phyloP scores from a whole-genome alignment of 106 monocot species.

The Xerophyta viscosa region DNA sequence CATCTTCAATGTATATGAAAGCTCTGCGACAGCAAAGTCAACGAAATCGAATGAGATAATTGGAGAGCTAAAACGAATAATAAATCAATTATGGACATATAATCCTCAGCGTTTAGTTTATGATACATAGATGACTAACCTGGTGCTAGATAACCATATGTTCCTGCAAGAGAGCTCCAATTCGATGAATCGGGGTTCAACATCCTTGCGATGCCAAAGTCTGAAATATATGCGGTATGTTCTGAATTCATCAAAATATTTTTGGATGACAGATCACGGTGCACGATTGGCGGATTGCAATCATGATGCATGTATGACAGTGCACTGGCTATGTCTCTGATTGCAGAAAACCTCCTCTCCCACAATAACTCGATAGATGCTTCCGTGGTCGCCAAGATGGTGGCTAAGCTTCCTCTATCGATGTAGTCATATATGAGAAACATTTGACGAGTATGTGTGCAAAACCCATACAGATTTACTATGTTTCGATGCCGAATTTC shows the following conservation, averaged over 20 bases:
- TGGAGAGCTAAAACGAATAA: no score
- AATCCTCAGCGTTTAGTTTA: no score
- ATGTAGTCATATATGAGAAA: constrained; percentile 24
- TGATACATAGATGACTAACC: constrained; percentile 4
- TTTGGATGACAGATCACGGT: constrained; percentile 11
- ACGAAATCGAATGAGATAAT: no score
- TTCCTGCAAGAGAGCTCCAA: constrained; percentile 15
- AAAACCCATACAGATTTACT: constrained; percentile 27
- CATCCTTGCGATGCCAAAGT: constrained; percentile 15
- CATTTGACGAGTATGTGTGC: constrained; percentile 4
- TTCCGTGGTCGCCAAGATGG: neutral
- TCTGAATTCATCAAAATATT: constrained; percentile 11
- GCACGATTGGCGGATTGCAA: constrained; percentile 2
- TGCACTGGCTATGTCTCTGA: constrained; percentile 16
- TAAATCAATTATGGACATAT: no score
- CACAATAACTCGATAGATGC: constrained; percentile 4
- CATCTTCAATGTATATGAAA: constrained; percentile 23
- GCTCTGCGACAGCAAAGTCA: constrained; percentile 23
- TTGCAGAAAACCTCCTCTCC: constrained; percentile 4
- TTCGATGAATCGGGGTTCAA: constrained; percentile 14
- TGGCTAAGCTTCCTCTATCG: constrained; percentile 18
- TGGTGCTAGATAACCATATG: constrained; percentile 26
- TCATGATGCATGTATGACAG: constrained; percentile 19
- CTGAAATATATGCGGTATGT: constrained; percentile 13
- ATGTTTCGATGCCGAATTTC: constrained; percentile 18